A percentile compares a stretch with the other conserved stretches of the same genome.
phyloP scores from a whole-genome alignment of 1,284 basidiomycete genomes.

The Cryptococcus neoformans region DNA sequence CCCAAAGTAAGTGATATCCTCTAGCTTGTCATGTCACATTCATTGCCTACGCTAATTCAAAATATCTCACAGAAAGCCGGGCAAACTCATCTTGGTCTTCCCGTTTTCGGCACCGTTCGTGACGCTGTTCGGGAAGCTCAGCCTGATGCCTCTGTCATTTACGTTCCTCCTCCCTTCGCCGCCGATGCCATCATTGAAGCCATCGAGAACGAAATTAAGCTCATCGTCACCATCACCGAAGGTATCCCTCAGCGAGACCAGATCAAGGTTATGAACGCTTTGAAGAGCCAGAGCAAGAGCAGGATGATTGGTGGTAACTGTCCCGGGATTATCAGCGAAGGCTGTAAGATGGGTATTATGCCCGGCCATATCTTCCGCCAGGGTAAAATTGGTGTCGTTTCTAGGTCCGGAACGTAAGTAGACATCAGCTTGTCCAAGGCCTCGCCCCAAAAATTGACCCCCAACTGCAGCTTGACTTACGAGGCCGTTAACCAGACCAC shows the following conservation, averaged over 20 bases:
- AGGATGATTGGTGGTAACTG: conserved; percentile 92
- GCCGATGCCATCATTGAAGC: conserved; percentile 96
- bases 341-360: conserved; percentile 99
- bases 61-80: conserved; percentile 70
- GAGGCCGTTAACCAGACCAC: conserved; percentile 66
- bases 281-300: conserved; percentile 91
- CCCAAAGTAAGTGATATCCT: conserved; percentile 58
- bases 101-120: conserved; percentile 87
- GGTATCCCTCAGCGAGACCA: conserved; percentile 96
- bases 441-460: not conserved
- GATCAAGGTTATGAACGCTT: conserved; percentile 88
- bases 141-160: conserved; percentile 91
- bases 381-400: conserved; percentile 95
- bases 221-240: conserved; percentile 97
- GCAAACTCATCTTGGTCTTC: conserved; percentile 89
- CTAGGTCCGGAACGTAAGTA: conserved; percentile 78
- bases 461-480: conserved; percentile 41
- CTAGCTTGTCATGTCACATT: not conserved
- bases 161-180: conserved; percentile 88
- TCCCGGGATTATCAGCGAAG: conserved; percentile 94
- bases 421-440: not conserved
- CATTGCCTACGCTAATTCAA: not conserved
- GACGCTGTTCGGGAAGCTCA: conserved; percentile 82
- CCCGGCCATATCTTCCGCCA: conserved; percentile 96
- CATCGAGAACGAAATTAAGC: conserved; percentile 92